Conservation (phyloP, 768 basidiomycete genomes). For the Suillus luteus region DNA sequence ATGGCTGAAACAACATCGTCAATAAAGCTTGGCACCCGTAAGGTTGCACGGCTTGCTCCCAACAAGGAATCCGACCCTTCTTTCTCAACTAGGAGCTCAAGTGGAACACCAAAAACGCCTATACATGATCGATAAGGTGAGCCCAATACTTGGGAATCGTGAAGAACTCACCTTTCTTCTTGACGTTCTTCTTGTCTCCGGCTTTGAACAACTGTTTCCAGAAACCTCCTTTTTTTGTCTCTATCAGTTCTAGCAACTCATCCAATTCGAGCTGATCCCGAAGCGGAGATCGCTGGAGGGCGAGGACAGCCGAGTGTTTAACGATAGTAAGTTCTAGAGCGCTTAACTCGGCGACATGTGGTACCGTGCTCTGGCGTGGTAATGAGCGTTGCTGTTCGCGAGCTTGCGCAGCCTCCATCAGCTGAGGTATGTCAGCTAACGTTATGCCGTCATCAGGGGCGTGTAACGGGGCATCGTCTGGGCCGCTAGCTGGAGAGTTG, state of each 20-base stretch:
- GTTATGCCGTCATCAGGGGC: conserved; percentile 82
- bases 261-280: conserved; percentile 87
- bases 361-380: conserved; percentile 74
- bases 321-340: conserved; percentile 87
- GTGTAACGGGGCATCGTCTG: conserved; percentile 41
- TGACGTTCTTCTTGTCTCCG: conserved; percentile 85
- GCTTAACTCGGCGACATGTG: conserved; percentile 82
- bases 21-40: conserved; percentile 95
- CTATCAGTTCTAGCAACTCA: conserved; percentile 90
- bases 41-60: conserved; percentile 80
- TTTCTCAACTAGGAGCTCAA: conserved; percentile 90
- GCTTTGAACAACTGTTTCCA: conserved; percentile 97
- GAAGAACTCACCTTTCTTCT: conserved; percentile 75
- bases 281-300: conserved; percentile 75
- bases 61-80: conserved; percentile 95
- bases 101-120: conserved; percentile 93
- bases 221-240: conserved; percentile 89
- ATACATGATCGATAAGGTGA: conserved; percentile 18
- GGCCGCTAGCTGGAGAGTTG: conserved; percentile 63
- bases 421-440: conserved; percentile 89
- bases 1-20: conserved; percentile 98
- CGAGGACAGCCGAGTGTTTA: conserved; percentile 87
- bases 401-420: conserved; percentile 91
- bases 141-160: conserved; percentile 7
- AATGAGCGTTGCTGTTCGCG: conserved; percentile 85